Conservation (phyloP, 768 basidiomycete species). For the Zangia roseola region DNA sequence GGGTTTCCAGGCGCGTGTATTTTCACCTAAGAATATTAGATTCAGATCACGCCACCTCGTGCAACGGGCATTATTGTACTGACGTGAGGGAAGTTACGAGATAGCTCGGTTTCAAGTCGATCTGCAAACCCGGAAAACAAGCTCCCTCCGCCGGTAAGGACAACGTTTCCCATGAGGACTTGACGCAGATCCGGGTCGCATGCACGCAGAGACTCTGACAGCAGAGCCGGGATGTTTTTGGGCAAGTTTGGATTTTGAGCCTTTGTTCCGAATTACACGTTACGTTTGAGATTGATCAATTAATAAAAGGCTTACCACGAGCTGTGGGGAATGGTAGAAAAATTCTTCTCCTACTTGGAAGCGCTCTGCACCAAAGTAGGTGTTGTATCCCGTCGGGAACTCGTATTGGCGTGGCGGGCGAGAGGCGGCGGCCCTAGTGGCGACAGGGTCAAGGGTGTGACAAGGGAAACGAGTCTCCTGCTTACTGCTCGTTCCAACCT, state of each 20-base stretch:
- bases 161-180: constrained; percentile 88
- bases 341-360: constrained; percentile 85
- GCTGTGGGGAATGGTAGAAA: constrained; percentile 68
- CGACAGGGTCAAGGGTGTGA: background rate
- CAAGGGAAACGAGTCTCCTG: background rate
- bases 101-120: constrained; percentile 74
- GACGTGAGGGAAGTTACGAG: constrained; percentile 75
- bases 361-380: constrained; percentile 79
- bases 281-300: background rate
- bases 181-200: constrained; percentile 93
- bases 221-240: constrained; percentile 72
- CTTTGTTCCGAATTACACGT: constrained; percentile 22
- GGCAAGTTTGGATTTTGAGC: constrained; percentile 65
- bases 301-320: constrained; percentile 42
- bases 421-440: constrained; percentile 53
- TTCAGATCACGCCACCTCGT: constrained; percentile 6
- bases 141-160: constrained; percentile 93
- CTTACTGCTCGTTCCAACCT: constrained; percentile 88
- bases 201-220: constrained; percentile 73
- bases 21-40: constrained; percentile 61
- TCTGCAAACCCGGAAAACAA: constrained; percentile 84
- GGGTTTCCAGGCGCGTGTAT: constrained; percentile 91
- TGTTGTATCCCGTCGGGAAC: constrained; percentile 92
- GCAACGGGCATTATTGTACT: constrained; percentile 28
- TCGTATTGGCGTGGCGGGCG: constrained; percentile 76